These are phyloP conservation scores for Xylaria sp. DNA, from an alignment of 2,329 filamentous ascomycete species.

Conservation along the genomic window DNA sequence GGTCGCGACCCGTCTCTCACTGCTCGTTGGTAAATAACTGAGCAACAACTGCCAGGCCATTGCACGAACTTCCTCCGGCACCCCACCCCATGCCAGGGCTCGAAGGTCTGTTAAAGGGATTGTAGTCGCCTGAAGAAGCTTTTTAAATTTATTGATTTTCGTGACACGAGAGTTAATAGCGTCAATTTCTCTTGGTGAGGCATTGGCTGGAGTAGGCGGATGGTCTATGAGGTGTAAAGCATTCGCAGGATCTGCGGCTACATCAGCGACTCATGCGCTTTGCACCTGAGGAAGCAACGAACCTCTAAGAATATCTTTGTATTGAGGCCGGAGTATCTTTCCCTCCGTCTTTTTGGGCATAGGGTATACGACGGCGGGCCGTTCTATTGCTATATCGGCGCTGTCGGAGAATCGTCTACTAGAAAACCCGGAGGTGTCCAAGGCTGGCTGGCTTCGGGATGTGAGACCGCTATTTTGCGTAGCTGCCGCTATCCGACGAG, in stretches of 20 bases:
- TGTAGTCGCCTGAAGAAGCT: conserved; percentile 87
- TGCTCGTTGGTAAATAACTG: conserved; percentile 95
- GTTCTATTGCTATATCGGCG: conserved; percentile 91
- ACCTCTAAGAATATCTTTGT: conserved; percentile 91
- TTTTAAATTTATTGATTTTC: conserved; percentile 98
- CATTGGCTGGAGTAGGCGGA: conserved; percentile 73
- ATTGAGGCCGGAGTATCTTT: conserved; percentile 95
- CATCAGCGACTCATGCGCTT: conserved; percentile 2
- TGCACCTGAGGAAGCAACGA: conserved; percentile 7
- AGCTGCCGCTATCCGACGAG: conserved; percentile 57
- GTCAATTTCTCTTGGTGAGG: conserved; percentile 82
- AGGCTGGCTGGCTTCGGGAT: conserved; percentile 42
- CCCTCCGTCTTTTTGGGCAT: conserved; percentile 88
- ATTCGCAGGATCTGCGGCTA: conserved; percentile 75
- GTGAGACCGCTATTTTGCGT: conserved; percentile 46
- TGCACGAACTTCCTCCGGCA: conserved; percentile 92
- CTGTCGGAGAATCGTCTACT: conserved; percentile 77
- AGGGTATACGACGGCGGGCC: conserved; percentile 82
- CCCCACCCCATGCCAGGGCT: conserved; percentile 88
- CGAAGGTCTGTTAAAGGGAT: conserved; percentile 86
- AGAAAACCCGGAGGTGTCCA: conserved; percentile 46
- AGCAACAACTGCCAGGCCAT: conserved; percentile 99
- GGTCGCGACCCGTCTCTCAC: conserved; percentile 86
- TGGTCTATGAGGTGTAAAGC: conserved; percentile 94
- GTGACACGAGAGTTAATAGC: conserved; percentile 85